Percentiles rank a stretch among this genome's conserved stretches.
Evolutionary conservation across 495 filamentous ascomycete genomes (phyloP).

Genomic region (Penicillium silybi): DNA sequence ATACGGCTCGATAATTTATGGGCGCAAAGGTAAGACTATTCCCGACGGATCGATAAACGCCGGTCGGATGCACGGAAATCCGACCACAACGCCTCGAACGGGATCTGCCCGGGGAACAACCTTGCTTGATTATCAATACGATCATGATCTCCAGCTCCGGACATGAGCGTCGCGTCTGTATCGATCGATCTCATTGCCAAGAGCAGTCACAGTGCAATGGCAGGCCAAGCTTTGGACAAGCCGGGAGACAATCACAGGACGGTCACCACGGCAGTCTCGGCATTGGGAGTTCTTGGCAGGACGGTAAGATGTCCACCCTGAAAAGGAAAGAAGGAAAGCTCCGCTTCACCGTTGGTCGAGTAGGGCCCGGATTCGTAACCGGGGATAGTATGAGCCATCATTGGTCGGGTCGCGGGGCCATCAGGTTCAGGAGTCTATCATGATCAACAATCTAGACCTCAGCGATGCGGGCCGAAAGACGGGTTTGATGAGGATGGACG

Average conservation of each 20-base stretch:
- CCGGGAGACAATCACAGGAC: neutral
- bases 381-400: neutral
- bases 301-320: neutral
- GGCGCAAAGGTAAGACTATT: no score
- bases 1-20: no score
- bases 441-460: slow-evolving; percentile 21
- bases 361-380: neutral
- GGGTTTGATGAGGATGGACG: slow-evolving; percentile 22
- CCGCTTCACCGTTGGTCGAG: neutral
- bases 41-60: no score
- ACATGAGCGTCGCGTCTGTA: neutral
- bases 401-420: slow-evolving; percentile 38
- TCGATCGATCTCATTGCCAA: neutral
- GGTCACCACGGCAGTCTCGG: neutral
- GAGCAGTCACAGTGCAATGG: neutral
- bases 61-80: no score
- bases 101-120: no score
- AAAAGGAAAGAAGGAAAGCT: neutral
- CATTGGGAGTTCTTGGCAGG: neutral
- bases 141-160: no score
- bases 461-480: neutral
- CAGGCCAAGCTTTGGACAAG: slow-evolving; percentile 6
- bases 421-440: neutral
- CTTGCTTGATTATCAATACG: no score
- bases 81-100: no score